Conservation (phyloP, 2,329 filamentous ascomycete species). For the Orbilia brochopaga region DNA sequence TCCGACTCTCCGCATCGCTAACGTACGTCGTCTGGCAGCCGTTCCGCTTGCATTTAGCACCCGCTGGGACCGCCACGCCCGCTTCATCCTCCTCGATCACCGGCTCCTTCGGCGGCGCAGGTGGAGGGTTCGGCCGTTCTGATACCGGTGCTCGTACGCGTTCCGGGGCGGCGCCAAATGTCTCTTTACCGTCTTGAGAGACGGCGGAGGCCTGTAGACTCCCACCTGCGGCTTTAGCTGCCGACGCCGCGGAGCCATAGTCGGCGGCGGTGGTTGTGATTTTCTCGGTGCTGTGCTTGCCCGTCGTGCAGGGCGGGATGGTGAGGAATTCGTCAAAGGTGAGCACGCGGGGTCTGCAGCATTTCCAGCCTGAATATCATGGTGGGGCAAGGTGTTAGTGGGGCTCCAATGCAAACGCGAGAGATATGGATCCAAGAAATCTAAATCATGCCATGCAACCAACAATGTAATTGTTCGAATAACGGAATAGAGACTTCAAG, state of each 20-base stretch:
- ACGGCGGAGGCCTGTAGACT: slow-evolving; percentile 56
- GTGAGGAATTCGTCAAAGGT: slow-evolving; percentile 97
- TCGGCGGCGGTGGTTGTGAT: slow-evolving; percentile 69
- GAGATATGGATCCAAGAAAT: slow-evolving; percentile 15
- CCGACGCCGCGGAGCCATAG: slow-evolving; percentile 60
- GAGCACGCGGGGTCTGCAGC: slow-evolving; percentile 91
- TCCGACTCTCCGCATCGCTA: slow-evolving; percentile 64
- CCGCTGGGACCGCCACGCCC: slow-evolving; percentile 72
- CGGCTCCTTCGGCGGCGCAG: slow-evolving; percentile 68
- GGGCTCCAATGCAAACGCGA: slow-evolving; percentile 14
- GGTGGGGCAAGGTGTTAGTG: slow-evolving; percentile 42
- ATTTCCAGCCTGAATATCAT: slow-evolving; percentile 81
- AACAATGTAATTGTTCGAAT: neutral
- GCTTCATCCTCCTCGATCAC: slow-evolving; percentile 83
- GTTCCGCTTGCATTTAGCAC: slow-evolving; percentile 76
- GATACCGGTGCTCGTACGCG: slow-evolving; percentile 54
- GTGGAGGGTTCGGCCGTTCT: slow-evolving; percentile 61
- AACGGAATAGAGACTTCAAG: neutral
- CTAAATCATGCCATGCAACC: slow-evolving; percentile 1
- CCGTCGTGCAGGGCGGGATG: slow-evolving; percentile 89
- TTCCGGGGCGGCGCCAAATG: slow-evolving; percentile 56
- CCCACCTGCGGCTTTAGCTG: slow-evolving; percentile 56
- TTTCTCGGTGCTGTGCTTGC: slow-evolving; percentile 89
- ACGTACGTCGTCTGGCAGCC: slow-evolving; percentile 74
- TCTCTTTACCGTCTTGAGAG: slow-evolving; percentile 61